Evolutionary conservation across 2,329 filamentous ascomycete species (phyloP).

Genomic region (Onygenales sp.): DNA sequence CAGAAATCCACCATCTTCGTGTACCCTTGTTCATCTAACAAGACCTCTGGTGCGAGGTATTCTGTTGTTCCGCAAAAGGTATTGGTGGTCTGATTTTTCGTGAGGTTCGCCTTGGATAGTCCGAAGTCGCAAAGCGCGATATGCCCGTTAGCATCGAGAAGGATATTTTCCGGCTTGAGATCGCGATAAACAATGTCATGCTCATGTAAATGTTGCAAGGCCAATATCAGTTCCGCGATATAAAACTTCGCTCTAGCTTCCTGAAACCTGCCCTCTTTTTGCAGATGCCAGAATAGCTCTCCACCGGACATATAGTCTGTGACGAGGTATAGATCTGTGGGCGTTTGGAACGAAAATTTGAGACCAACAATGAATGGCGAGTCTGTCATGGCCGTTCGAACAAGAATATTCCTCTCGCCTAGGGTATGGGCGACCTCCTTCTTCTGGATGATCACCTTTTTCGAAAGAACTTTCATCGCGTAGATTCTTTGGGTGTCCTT

Average conservation of each 20-base stretch:
- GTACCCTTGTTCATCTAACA: conserved; percentile 92
- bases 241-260: conserved; percentile 97
- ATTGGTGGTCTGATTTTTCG: conserved; percentile 95
- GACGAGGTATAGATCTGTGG: conserved; percentile 93
- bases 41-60: conserved; percentile 89
- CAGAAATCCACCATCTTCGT: conserved; percentile 99
- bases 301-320: conserved; percentile 99
- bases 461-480: conserved; percentile 97
- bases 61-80: conserved; percentile 98
- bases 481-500: conserved; percentile 94
- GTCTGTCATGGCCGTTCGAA: conserved; percentile 88
- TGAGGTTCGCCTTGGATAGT: conserved; percentile 91
- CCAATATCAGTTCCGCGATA: conserved; percentile 92
- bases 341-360: conserved; percentile 98
- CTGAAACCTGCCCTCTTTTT: conserved; percentile 92
- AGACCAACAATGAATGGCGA: conserved; percentile 96
- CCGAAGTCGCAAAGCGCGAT: conserved; percentile 98
- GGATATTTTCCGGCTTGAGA: conserved; percentile 93
- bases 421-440: conserved; percentile 97
- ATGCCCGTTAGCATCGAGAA: conserved; percentile 93
- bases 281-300: conserved; percentile 96
- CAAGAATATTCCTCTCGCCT: conserved; percentile 92
- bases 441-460: conserved; percentile 99
- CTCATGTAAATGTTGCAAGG: conserved; percentile 87
- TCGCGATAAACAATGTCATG: conserved; percentile 98